Conservation (phyloP, 225 moss, liverwort and hornwort genomes). For the Antitrichia curtipendula region DNA sequence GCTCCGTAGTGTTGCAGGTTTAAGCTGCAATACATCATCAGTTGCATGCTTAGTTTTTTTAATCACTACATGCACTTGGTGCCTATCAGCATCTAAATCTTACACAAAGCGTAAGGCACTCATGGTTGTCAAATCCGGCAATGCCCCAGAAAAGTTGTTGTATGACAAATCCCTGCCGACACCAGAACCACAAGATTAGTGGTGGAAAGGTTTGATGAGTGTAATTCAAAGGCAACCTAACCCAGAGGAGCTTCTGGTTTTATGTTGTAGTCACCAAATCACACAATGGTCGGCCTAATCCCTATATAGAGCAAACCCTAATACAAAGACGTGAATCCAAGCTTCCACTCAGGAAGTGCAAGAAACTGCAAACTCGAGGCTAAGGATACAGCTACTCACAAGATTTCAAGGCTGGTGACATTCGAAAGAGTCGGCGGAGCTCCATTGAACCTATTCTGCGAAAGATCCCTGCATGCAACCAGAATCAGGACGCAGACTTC, state of each 20-base stretch:
- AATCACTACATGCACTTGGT: background rate
- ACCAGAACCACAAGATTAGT: background rate
- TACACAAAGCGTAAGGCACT: background rate
- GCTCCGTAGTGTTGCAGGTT: background rate
- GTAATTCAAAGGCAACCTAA: background rate
- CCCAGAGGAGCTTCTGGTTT: too few species aligned
- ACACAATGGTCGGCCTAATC: background rate
- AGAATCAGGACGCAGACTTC: too few species aligned
- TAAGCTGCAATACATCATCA: background rate
- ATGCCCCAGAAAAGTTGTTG: background rate
- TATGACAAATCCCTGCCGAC: background rate
- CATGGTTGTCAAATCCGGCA: background rate
- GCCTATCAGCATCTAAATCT: background rate
- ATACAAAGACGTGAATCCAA: background rate
- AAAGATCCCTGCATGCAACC: too few species aligned
- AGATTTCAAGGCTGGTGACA: too few species aligned
- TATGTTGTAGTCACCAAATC: background rate
- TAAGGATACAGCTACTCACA: too few species aligned
- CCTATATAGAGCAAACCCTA: background rate
- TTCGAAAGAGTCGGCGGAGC: too few species aligned
- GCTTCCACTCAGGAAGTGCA: background rate
- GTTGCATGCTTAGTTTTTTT: background rate
- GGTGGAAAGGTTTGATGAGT: background rate
- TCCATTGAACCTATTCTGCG: too few species aligned
- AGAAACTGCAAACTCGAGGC: too few species aligned